These are phyloP conservation scores for Penicillium psychrofluorescens DNA, from an alignment of 495 filamentous ascomycete species.

Conservation along the genomic window DNA sequence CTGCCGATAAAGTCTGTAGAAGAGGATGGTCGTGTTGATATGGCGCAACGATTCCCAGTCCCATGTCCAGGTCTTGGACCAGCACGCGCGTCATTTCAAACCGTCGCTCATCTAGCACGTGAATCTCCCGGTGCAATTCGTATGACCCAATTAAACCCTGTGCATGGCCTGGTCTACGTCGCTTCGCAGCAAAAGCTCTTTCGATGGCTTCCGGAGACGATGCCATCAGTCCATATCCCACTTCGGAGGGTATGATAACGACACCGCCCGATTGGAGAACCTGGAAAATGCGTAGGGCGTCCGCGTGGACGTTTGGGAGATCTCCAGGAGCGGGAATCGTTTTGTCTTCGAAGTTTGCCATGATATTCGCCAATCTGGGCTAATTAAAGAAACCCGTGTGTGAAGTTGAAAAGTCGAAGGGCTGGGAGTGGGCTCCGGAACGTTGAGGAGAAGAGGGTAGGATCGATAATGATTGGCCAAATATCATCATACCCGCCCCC, in stretches of 20 bases:
- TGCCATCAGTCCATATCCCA: slow-evolving; percentile 26
- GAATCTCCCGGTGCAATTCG: slow-evolving; percentile 12
- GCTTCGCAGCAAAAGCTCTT: slow-evolving; percentile 14
- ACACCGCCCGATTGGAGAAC: slow-evolving; percentile 3
- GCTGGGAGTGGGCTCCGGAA: too few relatives aligned
- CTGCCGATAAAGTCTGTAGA: slow-evolving; percentile 1
- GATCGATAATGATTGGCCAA: too few relatives aligned
- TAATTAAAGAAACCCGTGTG: too few relatives aligned
- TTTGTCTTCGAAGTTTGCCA: not conserved
- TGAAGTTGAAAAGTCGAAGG: too few relatives aligned
- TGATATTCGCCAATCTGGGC: too few relatives aligned
- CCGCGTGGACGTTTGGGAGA: slow-evolving; percentile 1
- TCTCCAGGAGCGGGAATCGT: slow-evolving; percentile 5
- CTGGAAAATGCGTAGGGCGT: slow-evolving; percentile 1
- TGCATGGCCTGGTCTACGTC: slow-evolving; percentile 13
- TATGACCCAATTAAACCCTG: slow-evolving; percentile 19
- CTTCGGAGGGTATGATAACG: slow-evolving; percentile 8
- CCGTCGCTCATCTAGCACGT: slow-evolving; percentile 6
- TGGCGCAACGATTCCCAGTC: slow-evolving; percentile 12
- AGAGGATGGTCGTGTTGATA: slow-evolving; percentile 3
- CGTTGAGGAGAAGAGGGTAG: too few relatives aligned
- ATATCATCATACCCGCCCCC: too few relatives aligned
- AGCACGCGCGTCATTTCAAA: slow-evolving; percentile 20
- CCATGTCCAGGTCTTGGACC: slow-evolving; percentile 16
- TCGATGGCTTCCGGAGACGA: slow-evolving; percentile 10